Base-by-base conservation (phyloP, 805 yeast species). In the Candida wancherniae region DNA sequence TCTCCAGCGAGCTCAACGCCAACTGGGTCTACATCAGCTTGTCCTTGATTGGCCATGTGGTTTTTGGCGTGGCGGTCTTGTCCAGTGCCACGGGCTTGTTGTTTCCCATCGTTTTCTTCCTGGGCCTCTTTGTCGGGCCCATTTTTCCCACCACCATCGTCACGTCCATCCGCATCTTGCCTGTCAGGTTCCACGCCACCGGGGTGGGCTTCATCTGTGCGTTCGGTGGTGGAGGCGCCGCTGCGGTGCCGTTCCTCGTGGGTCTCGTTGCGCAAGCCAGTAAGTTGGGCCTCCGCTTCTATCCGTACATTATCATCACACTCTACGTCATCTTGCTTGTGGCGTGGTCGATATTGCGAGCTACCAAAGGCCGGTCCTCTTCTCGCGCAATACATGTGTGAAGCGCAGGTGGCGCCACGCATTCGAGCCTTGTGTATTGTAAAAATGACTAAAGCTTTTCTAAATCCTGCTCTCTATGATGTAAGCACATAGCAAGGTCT, bases 161-260 rank as follows among this genome's bases (percentile, higher is more conserved):
- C 9, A 71, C 80, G 7, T 68, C 85, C 1, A 55, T 82, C 26
- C 74, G 76, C 33, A 59, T 76, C 2, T 52, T 85, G 24, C 94
- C 94, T 0, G 55, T 59, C 16, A 67, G 64, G 23, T 57, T 71
- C 31, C 82, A 81, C 31, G 72, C 82, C 7, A 57, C 75, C 11
- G 88, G 86, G 1, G 69, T 85, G 6, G 88, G 94, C 0, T 63
- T 82, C 32, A 74, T 81, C 13, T 77, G 87, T 34, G 87, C 92
- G 0, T 51, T 84, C 37, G 94, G 94, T 5, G 88, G 92, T 3
- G 75, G 80, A 10, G 95, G 94, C 1, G 83, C 82, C n/a, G 90
- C 94, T 0, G 67, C 74, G 0, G 40, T 84, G 5, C 92, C 94
- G 1, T 80, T 76, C 40, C 31, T 75, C 2, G 66, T 79, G 21